Evolutionary conservation across 2,329 filamentous ascomycete species (phyloP), one percentile per base, ranked within the genome.

Genomic region (Mollisiaceae sp.): DNA sequence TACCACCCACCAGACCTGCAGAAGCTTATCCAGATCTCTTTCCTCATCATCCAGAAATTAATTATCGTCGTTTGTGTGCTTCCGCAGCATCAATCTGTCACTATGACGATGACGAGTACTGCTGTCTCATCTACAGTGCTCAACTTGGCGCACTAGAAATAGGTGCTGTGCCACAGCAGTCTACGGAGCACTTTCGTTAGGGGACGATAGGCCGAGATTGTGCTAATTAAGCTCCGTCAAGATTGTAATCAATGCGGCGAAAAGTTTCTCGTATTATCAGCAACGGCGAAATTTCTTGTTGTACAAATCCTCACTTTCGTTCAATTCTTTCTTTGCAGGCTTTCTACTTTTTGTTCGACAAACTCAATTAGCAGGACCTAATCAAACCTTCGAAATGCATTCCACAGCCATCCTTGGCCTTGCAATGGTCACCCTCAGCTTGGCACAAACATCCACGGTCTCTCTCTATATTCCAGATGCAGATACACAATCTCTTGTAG

Each of bases 381-480:
- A 5, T 35, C 36, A n/a, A 27, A 32, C n/a, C 15, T 22, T 38
- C 63, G 68, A 43, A 14, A 70, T 68, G 68, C 43, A 55, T 63
- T 59, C 63, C 61, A 59, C 64, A 41, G 41, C 60, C 55, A 66
- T 64, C 68, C 63, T 66, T 47, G 52, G 66, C 67, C 71, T 69
- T 47, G 58, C 68, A 63, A 36, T 69, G 39, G 65, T 70, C 65
- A 66, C 62, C 63, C 47, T 68, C 57, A 59, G 65, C 14, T 50
- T 62, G 35, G 70, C 70, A 57, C 67, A 71, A 55, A 69, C 60
- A 14, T 69, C 60, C 52, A 70, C 65, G 20, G 52, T 68, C 50
- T 63, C 62, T 63, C 64, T 72, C 41, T 71, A 59, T 38, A 61
- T 71, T 36, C 69, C 70, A 18, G 69, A 63, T 4, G 60, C 65